Evolutionary conservation across 2,329 filamentous ascomycete genomes (phyloP).

Genomic region (Fusarium sp.): DNA sequence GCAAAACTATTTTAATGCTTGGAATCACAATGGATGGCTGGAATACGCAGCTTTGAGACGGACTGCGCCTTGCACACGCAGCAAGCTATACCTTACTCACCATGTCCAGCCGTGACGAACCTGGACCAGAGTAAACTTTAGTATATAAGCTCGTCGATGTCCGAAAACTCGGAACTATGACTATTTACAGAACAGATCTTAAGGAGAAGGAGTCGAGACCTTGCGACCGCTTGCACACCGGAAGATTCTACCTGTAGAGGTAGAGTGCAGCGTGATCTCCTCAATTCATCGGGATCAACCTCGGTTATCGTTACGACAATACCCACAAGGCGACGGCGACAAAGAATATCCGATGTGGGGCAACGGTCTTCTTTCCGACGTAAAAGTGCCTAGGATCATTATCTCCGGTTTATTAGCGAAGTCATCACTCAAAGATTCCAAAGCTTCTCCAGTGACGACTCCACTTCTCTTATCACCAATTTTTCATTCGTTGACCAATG

Average conservation of each 20-base stretch:
- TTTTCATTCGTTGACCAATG: slow-evolving; percentile 17
- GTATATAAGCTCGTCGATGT: too few species aligned
- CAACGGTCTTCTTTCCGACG: slow-evolving; percentile 13
- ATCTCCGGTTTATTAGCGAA: slow-evolving; percentile 20
- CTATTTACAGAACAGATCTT: too few species aligned
- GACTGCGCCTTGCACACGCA: too few species aligned
- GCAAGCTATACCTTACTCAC: too few species aligned
- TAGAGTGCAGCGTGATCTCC: not conserved
- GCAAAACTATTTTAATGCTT: too few species aligned
- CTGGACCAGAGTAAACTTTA: too few species aligned
- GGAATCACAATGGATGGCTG: too few species aligned
- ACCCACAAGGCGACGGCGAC: not conserved
- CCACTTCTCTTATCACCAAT: slow-evolving; percentile 29
- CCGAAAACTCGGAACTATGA: too few species aligned
- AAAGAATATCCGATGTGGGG: not conserved
- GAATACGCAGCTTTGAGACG: too few species aligned
- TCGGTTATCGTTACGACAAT: slow-evolving; percentile 16
- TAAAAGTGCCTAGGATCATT: not conserved
- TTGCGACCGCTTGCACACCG: not conserved
- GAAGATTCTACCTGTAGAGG: not conserved
- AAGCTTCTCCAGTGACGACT: slow-evolving; percentile 9
- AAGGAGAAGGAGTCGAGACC: too few species aligned
- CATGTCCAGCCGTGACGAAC: too few species aligned
- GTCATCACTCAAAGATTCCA: not conserved
- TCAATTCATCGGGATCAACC: not conserved